phyloP scores from a whole-genome alignment of 2,329 filamentous ascomycete genomes.

The Ascochyta lentis region DNA sequence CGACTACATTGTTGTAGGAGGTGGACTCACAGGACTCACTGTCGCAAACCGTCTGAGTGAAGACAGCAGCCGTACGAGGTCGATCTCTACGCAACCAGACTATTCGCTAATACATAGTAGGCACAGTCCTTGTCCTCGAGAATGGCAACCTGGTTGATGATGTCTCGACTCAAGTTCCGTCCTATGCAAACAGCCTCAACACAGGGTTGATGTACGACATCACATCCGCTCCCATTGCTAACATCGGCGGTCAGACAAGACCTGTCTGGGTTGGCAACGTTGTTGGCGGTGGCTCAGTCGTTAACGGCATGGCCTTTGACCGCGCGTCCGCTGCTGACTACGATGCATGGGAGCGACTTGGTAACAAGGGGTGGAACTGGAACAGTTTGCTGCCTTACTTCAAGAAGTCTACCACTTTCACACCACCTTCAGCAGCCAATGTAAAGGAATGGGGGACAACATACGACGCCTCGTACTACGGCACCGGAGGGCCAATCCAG shows the following conservation, averaged over 20 bases:
- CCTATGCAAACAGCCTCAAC: constrained; percentile 33
- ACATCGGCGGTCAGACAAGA: constrained; percentile 20
- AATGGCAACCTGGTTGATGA: constrained; percentile 34
- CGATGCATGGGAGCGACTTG: constrained; percentile 64
- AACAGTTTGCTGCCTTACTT: constrained; percentile 39
- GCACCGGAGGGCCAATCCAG: constrained; percentile 31
- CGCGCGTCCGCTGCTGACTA: constrained; percentile 47
- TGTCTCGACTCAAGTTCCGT: constrained; percentile 30
- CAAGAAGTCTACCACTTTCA: constrained; percentile 40
- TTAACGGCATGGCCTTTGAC: constrained; percentile 51
- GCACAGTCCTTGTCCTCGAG: constrained; percentile 38
- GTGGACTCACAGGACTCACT: constrained; percentile 38
- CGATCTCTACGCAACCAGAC: background rate
- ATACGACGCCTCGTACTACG: constrained; percentile 35
- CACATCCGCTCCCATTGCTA: constrained; percentile 28
- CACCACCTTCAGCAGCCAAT: constrained; percentile 20
- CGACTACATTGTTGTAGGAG: constrained; percentile 44
- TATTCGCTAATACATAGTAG: constrained; percentile 19
- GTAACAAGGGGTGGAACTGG: constrained; percentile 58
- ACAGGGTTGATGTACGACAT: constrained; percentile 34
- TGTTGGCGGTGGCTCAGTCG: constrained; percentile 47
- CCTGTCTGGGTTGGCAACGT: constrained; percentile 33
- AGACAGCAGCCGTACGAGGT: constrained; percentile 25
- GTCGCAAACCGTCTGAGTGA: constrained; percentile 43
- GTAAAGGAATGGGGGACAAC: constrained; percentile 31